These are phyloP conservation scores for Candida sp. DNA, from an alignment of 1,139 yeast species.

Conservation along the genomic window DNA sequence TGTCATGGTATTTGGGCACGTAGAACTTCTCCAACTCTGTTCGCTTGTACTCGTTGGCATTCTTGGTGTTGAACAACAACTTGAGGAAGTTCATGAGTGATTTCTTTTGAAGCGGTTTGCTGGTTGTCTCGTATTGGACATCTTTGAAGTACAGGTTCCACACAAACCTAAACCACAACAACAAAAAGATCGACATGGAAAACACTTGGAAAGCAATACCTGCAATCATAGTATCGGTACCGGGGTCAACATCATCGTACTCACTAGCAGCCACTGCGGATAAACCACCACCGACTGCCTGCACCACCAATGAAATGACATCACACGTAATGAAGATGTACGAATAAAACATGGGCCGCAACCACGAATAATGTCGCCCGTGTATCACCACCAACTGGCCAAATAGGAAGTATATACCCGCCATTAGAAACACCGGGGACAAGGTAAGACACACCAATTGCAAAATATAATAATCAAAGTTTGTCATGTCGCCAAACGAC, in stretches of 20 bases:
- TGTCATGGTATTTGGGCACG: slow-evolving; percentile 38
- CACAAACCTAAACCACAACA: slow-evolving; percentile 57
- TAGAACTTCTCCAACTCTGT: slow-evolving; percentile 29
- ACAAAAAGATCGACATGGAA: slow-evolving; percentile 68
- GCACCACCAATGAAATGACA: slow-evolving; percentile 67
- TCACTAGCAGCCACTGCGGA: slow-evolving; percentile 57
- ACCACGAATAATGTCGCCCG: slow-evolving; percentile 61
- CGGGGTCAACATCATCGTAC: slow-evolving; percentile 42
- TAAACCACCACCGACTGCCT: slow-evolving; percentile 84
- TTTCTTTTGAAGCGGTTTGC: slow-evolving; percentile 2
- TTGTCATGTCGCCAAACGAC: slow-evolving; percentile 46
- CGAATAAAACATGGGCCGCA: slow-evolving; percentile 78
- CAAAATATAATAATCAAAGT: slow-evolving; percentile 52
- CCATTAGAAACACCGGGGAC: slow-evolving; percentile 90
- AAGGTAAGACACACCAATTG: slow-evolving; percentile 75
- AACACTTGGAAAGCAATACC: slow-evolving; percentile 82
- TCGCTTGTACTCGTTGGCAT: slow-evolving; percentile 21
- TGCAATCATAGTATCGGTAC: slow-evolving; percentile 78
- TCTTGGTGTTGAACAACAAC: slow-evolving; percentile 25
- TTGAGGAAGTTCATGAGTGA: slow-evolving; percentile 22
- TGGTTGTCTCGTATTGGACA: slow-evolving; percentile 1
- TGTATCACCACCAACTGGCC: slow-evolving; percentile 73
- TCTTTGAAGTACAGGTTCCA: slow-evolving; percentile 40
- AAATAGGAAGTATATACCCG: slow-evolving; percentile 76
- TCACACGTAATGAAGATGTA: slow-evolving; percentile 70